Evolutionary conservation across 2,329 filamentous ascomycete species (phyloP), one percentile per base, ranked within the genome.

Genomic region (Coleophoma eucalyptorum): DNA sequence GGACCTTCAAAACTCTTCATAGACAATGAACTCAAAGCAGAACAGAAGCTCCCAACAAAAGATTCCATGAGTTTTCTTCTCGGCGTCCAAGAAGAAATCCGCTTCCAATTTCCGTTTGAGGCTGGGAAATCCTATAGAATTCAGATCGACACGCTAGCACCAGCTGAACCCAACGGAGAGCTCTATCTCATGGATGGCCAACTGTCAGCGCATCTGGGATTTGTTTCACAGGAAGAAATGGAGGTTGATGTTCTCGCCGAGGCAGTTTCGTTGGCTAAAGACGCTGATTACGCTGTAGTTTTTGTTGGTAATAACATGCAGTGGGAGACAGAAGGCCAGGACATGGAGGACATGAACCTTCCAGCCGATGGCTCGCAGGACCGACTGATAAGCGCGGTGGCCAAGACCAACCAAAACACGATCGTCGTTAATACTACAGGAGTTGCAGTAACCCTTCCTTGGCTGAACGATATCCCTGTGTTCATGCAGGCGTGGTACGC

Each of bases 221-320:
- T 50, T 19, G 33, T 47, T 5, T 35, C 10, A 8, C 59, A 60
- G 55, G 58, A 59, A 43, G 60, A 65, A 40, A 57, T 63, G 34
- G 59, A 63, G 48, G 49, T 51, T 12, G 63, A 65, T 47, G 46
- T 65, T 16, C 35, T 63, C 7, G 55, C 49, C 11, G 59, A 79
- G 54, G 82, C 82, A 3, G 75, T 80, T 6, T 67, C 74, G 11
- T 67, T 77, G 11, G 83, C 83, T 12, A 72, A 72, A 54, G 69
- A 75, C n/a, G 75, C 76, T 1, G 80, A 84, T 37, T 76, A 83
- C 52, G 81, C 83, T 10, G 69, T 86, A 18, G 65, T 85, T 12
- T 78, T 83, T 53, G 76, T 79, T 10, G 82, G 82, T 8, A 69
- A 84, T 33, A 84, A 83, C 55, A 72, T 20, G 11, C 26, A 55